A percentile compares a stretch with the other conserved stretches of the same genome.
Evolutionary conservation across 148 eudicot genomes (phyloP).

Genomic region (Camellia japonica): DNA sequence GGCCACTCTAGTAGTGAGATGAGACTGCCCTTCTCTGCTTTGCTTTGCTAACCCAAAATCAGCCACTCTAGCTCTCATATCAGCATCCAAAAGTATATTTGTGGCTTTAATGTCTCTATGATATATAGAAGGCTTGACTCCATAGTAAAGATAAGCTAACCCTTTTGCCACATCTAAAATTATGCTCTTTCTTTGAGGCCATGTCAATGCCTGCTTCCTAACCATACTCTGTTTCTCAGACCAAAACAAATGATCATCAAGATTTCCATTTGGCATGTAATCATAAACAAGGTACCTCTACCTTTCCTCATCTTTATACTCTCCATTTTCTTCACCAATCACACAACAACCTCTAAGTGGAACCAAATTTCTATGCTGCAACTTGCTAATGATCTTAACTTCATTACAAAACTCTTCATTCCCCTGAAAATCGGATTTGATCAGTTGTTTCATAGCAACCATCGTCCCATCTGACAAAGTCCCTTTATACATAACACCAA

Average conservation of each 20-base stretch:
- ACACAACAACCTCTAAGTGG: conserved; percentile 86
- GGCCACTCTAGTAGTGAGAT: conserved; percentile 84
- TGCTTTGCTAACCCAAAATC: conserved; percentile 88
- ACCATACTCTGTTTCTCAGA: conserved; percentile 16
- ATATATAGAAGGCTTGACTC: conserved; percentile 68
- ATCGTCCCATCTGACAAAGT: conserved; percentile 44
- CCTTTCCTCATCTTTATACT: conserved; percentile 22
- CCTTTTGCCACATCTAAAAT: conserved; percentile 82
- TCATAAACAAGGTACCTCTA: conserved; percentile 42
- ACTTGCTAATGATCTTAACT: conserved; percentile 81
- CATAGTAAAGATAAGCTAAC: conserved; percentile 71
- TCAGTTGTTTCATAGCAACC: conserved; percentile 64
- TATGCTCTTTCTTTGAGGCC: conserved; percentile 75
- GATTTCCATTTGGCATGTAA: conserved; percentile 81
- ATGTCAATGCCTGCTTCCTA: conserved; percentile 37
- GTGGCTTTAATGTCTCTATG: conserved; percentile 81
- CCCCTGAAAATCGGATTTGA: conserved; percentile 59
- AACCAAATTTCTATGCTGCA: conserved; percentile 73
- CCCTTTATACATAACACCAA: conserved; percentile 64
- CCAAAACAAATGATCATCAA: conserved; percentile 66
- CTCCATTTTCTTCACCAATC: conserved; percentile 31
- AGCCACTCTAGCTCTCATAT: conserved; percentile 76
- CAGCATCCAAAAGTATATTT: conserved; percentile 66
- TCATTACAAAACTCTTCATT: conserved; percentile 70
- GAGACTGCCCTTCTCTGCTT: conserved; percentile 74